phyloP scores from a whole-genome alignment of 73 alveolate species.

The Halteria grandinella region DNA sequence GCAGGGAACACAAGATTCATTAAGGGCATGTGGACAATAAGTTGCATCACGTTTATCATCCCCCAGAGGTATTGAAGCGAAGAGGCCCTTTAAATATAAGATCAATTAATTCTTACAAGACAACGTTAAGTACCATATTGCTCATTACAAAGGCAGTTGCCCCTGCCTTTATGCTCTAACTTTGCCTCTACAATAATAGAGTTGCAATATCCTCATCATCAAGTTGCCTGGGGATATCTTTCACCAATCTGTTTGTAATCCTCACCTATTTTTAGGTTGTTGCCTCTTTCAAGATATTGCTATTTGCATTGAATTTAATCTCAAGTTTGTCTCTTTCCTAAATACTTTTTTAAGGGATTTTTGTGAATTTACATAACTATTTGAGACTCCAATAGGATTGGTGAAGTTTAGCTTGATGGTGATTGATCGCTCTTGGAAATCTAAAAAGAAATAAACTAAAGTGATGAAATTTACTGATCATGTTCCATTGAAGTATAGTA shows the following conservation, averaged over 20 bases:
- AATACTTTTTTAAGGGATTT: not conserved
- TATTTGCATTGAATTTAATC: not conserved
- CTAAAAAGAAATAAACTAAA: not conserved
- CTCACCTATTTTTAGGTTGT: not conserved
- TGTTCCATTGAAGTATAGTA: not conserved
- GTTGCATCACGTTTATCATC: constrained; percentile 23
- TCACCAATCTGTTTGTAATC: not conserved
- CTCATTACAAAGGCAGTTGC: constrained; percentile 11
- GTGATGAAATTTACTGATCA: not conserved
- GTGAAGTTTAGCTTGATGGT: not conserved
- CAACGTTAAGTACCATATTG: constrained; percentile 13
- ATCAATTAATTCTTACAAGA: constrained; percentile 1
- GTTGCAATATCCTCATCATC: constrained; percentile 8
- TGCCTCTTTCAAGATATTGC: not conserved
- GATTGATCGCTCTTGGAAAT: not conserved
- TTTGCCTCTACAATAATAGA: not conserved
- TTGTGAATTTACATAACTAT: constrained; percentile 6
- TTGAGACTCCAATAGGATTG: constrained; percentile 2
- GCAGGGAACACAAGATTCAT: constrained; percentile 23
- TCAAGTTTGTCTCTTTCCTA: not conserved
- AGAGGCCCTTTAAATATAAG: not conserved
- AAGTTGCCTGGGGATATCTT: constrained; percentile 18
- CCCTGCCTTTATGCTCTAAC: not conserved
- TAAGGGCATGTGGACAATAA: constrained; percentile 26
- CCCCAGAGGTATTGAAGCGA: constrained; percentile 41